phyloP scores from a whole-genome alignment of 495 filamentous ascomycete genomes.

The Tetracladium setigerum region DNA sequence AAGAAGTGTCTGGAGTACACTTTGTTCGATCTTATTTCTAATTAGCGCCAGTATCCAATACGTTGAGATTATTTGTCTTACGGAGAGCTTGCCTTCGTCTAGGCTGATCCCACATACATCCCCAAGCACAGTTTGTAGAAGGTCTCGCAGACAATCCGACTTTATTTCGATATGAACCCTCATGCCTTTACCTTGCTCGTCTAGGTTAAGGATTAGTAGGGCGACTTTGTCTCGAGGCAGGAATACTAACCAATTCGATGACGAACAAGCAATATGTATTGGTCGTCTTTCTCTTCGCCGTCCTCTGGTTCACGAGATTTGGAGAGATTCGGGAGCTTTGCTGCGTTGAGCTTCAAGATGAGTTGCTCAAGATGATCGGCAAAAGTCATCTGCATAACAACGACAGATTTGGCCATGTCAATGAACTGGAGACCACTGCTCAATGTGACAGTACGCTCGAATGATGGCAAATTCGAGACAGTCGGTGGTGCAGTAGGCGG shows the following conservation, averaged over 20 bases:
- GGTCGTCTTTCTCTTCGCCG: background rate
- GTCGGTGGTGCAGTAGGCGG: conserved; percentile 6
- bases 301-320: too few relatives aligned
- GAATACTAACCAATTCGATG: background rate
- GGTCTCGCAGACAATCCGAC: background rate
- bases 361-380: conserved; percentile 3
- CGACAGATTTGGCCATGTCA: conserved; percentile 9
- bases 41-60: background rate
- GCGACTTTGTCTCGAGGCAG: too few relatives aligned
- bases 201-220: too few relatives aligned
- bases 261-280: background rate
- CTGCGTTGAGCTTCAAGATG: background rate
- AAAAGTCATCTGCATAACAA: conserved; percentile 6
- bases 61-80: background rate
- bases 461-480: conserved; percentile 7
- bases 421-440: conserved; percentile 7
- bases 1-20: too few relatives aligned
- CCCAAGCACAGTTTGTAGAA: background rate
- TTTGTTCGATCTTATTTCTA: background rate
- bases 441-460: conserved; percentile 3
- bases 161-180: too few relatives aligned
- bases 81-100: background rate
- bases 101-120: background rate
- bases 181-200: background rate
- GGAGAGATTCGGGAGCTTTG: too few relatives aligned